These are phyloP conservation scores for Nakazawaea pomicola DNA, from an alignment of 805 yeast species.

Conservation along the genomic window DNA sequence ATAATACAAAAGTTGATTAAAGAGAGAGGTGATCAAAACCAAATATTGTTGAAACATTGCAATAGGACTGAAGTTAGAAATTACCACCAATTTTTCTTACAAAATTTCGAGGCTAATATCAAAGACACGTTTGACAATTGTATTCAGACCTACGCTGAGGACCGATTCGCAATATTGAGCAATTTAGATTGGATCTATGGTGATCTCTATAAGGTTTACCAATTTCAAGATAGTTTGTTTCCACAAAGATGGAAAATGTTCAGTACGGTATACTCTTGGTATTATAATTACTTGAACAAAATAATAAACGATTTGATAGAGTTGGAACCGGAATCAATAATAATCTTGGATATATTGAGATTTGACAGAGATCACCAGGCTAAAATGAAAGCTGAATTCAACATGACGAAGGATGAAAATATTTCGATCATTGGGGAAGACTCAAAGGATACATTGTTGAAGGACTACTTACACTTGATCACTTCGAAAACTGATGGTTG, in stretches of 20 bases:
- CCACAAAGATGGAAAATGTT: slow-evolving; percentile 76
- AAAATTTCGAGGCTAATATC: slow-evolving; percentile 54
- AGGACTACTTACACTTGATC: slow-evolving; percentile 72
- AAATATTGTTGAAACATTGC: slow-evolving; percentile 27
- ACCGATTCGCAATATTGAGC: slow-evolving; percentile 51
- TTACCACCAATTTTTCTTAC: slow-evolving; percentile 57
- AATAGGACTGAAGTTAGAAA: slow-evolving; percentile 46
- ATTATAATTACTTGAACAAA: slow-evolving; percentile 60
- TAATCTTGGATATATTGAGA: slow-evolving; percentile 66
- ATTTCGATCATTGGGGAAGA: slow-evolving; percentile 64
- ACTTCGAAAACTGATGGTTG: slow-evolving; percentile 78
- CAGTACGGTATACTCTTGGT: slow-evolving; percentile 53
- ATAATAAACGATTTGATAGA: slow-evolving; percentile 61
- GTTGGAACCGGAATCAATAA: slow-evolving; percentile 74
- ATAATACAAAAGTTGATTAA: slow-evolving; percentile 20
- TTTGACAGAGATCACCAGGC: slow-evolving; percentile 67
- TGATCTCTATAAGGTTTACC: slow-evolving; percentile 64
- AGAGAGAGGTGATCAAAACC: slow-evolving; percentile 14
- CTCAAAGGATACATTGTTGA: slow-evolving; percentile 65
- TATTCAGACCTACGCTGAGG: slow-evolving; percentile 45
- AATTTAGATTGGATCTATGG: slow-evolving; percentile 80
- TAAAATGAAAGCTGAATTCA: slow-evolving; percentile 46
- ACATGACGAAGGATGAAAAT: slow-evolving; percentile 38
- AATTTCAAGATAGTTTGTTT: slow-evolving; percentile 51
- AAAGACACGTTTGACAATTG: slow-evolving; percentile 65